phyloP scores from a whole-genome alignment of 139 green algal genomes.

The Edaphochlamys debaryana region DNA sequence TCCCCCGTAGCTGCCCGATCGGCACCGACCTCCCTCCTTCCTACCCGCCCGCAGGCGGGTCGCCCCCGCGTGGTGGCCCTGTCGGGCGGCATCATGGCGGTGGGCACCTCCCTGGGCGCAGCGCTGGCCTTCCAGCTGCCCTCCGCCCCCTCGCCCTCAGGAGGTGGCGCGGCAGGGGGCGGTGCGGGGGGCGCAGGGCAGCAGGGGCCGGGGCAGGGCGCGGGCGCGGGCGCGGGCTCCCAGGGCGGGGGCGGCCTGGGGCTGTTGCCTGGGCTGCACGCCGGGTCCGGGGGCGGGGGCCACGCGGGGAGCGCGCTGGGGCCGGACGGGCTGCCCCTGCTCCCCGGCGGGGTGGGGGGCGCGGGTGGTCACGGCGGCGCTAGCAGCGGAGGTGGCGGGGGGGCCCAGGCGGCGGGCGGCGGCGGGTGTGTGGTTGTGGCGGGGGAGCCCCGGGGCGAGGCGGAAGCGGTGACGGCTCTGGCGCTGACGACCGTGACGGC shows the following conservation, averaged over 20 bases:
- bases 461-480: slow-evolving; percentile 60
- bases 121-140: slow-evolving; percentile 56
- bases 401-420: background rate
- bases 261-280: too few relatives aligned
- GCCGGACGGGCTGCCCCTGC: background rate
- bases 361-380: background rate
- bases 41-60: background rate
- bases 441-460: slow-evolving; percentile 48
- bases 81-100: slow-evolving; percentile 47
- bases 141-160: too few relatives aligned
- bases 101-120: slow-evolving; percentile 52
- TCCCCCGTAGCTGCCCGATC: too few relatives aligned
- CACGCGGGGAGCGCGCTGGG: too few relatives aligned
- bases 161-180: background rate
- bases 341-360: background rate
- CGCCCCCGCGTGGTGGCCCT: slow-evolving; percentile 46
- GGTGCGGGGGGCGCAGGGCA: background rate
- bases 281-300: too few relatives aligned
- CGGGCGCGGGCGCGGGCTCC: too few relatives aligned
- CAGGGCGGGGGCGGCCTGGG: too few relatives aligned
- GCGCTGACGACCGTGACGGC: slow-evolving; percentile 17
- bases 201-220: slow-evolving; percentile 27
- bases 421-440: slow-evolving; percentile 20
- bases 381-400: background rate
- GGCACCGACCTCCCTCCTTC: too few relatives aligned